These are phyloP conservation scores for Trametes villosa DNA, from an alignment of 768 basidiomycete species.

Conservation along the genomic window DNA sequence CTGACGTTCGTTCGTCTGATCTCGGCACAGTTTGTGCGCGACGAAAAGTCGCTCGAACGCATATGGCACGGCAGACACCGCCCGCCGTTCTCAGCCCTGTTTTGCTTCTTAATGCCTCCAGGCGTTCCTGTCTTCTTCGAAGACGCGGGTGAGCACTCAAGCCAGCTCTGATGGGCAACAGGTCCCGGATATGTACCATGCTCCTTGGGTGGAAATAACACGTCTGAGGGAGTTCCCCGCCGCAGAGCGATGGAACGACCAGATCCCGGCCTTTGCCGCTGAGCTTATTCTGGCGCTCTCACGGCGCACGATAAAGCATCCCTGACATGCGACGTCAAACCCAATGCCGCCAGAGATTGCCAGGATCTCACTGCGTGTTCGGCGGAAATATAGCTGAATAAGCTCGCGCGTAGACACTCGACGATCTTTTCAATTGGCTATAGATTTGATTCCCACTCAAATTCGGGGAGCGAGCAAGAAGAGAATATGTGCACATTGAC, in stretches of 20 bases:
- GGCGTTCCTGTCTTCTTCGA: conserved; percentile 9
- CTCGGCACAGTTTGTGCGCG: conserved; percentile 14
- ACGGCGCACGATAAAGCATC: conserved; percentile 2
- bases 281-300: conserved; percentile 9
- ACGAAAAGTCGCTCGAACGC: conserved; percentile 5
- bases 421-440: not conserved
- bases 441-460: not conserved
- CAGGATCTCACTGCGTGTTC: not conserved
- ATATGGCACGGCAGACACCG: conserved; percentile 14
- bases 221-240: not conserved
- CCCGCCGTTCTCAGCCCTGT: conserved; percentile 9
- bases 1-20: conserved; percentile 19
- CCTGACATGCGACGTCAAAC: not conserved
- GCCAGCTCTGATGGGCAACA: conserved; percentile 8
- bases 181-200: conserved; percentile 6
- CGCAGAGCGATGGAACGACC: conserved; percentile 1
- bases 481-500: not conserved
- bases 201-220: conserved; percentile 12
- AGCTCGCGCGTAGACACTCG: not conserved
- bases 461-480: conserved; percentile 1
- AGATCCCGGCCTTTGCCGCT: conserved; percentile 9
- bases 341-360: not conserved
- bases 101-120: conserved; percentile 22
- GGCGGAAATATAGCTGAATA: conserved; percentile 2
- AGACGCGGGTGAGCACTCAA: conserved; percentile 1